Base-by-base conservation (phyloP, 1,139 yeast genomes). In the Cylindricascospora bacillispora region DNA sequence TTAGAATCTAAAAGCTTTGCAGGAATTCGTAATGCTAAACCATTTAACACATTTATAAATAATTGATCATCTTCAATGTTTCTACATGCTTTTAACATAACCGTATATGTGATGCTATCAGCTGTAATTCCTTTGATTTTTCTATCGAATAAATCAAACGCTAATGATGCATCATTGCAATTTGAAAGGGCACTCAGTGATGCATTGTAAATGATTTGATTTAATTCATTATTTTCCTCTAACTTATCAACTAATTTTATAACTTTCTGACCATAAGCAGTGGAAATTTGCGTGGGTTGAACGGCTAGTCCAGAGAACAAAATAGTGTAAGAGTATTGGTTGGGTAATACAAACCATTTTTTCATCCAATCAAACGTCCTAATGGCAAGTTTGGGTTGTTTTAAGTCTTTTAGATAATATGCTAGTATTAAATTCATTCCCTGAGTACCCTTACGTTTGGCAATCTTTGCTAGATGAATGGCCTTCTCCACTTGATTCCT, bases 351-450 rank as follows among this genome's bases (percentile, higher is more conserved):
- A 1, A 67, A 67, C 73, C 79, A 69, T 44, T 73, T 75, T 41
- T 70, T 72, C 30, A 81, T 59, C 51, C 67, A 65, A 34, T 63
- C 62, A 35, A 65, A 62, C 17, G 68, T 39, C 28, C 66, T 67
- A 25, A 75, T 37, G 0, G 77, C 79, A 3, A 64, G 56, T 24
- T 63, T 63, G 3, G 60, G 45, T 20, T 47, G 54, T 9, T 56
- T 38, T 3, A 59, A 61, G 5, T 57, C 51, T 5, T 54, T 52
- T 9, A 74, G 50, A 21, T 63, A 56, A 59, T 70, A 65, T 36
- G 65, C 63, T 45, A 71, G 49, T 1, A 79, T 61, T 11, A 65
- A 60, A 38, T 79, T 79, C 71, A 72, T 66, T 1, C 71, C 80
- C 17, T 73, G 80, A 0, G 62, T 46, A 6, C 81, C 81, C 19